phyloP scores from a whole-genome alignment of 2,329 filamentous ascomycete genomes.

The Lecanicillium sp. region DNA sequence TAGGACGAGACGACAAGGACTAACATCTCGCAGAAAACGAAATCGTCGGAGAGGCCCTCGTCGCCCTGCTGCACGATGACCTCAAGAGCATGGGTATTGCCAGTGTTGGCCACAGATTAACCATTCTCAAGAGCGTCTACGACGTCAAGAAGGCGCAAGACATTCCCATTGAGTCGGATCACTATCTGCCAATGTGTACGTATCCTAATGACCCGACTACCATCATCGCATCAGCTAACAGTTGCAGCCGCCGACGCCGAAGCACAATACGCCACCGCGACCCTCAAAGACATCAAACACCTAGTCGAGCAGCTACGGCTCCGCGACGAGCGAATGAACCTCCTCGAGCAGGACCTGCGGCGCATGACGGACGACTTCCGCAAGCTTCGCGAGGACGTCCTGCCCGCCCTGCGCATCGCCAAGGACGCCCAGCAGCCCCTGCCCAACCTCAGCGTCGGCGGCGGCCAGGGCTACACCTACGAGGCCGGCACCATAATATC shows the following conservation, averaged over 20 bases:
- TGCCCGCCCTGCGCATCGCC: slow-evolving; percentile 81
- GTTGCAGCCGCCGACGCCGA: slow-evolving; percentile 77
- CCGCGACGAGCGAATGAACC: slow-evolving; percentile 82
- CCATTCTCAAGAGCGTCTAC: slow-evolving; percentile 92
- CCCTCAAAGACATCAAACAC: slow-evolving; percentile 86
- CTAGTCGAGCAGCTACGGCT: slow-evolving; percentile 84
- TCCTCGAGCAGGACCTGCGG: slow-evolving; percentile 76
- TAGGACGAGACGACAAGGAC: slow-evolving; percentile 19
- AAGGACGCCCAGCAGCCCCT: slow-evolving; percentile 90
- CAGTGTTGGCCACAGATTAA: slow-evolving; percentile 90
- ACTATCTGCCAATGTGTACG: slow-evolving; percentile 90
- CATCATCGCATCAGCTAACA: not conserved
- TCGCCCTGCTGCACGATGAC: slow-evolving; percentile 85
- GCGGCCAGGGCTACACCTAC: slow-evolving; percentile 42
- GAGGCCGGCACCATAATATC: slow-evolving; percentile 40
- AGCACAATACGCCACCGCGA: slow-evolving; percentile 77
- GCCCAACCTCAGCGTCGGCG: slow-evolving; percentile 43
- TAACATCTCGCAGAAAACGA: slow-evolving; percentile 82
- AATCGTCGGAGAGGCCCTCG: slow-evolving; percentile 84
- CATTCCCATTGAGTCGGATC: slow-evolving; percentile 82
- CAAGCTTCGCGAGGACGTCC: slow-evolving; percentile 80
- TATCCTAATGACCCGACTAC: not conserved
- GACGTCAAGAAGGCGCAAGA: slow-evolving; percentile 94
- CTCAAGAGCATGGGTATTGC: slow-evolving; percentile 90
- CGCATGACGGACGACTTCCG: slow-evolving; percentile 84